Evolutionary conservation across 1,284 basidiomycete species (phyloP), one percentile per base, ranked within the genome.

Genomic region (Ustanciosporium gigantosporum): DNA sequence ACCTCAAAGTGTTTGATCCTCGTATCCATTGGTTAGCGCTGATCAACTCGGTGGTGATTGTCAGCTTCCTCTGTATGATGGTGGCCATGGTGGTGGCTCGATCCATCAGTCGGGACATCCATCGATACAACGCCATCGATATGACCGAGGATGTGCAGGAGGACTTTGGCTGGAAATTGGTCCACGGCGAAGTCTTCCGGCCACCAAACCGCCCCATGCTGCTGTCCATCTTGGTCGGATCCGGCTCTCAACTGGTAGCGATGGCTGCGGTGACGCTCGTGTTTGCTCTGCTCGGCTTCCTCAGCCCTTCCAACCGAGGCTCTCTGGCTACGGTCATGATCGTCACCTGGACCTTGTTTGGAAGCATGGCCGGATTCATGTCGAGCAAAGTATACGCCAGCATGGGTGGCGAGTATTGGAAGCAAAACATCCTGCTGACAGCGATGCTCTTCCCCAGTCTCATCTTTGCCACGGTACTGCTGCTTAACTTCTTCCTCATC

Each of bases 151-250:
- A 96, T 69, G 89, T 96, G 0, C 92, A 95, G 80, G 92, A 96
- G 35, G 94, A 98, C 73, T 96, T 89, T 83, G 94, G 94, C 4
- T 98, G 94, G 94, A 97, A 97, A 74, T 84, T 94, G 16, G 86
- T 97, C 9, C 92, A 96, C 70, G 92, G 91, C 23, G 94, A 98
- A 79, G 90, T 98, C 14, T 97, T 96, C 83, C 86, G 94, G 23
- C 82, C 88, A 4, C 94, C 94, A 0, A 79, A 81, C 37, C 84
- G 88, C 48, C 70, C 74, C 9, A 86, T 93, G 84, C 71, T 89
- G 11, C 81, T 98, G 5, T 87, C 90, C 3, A 84, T 94, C 36
- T 84, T 91, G 79, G 86, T 90, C 21, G 94, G 94, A 8, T 95
- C 92, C 66, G 94, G 94, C 17, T 83, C 87, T 32, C 94, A 98